These are phyloP conservation scores for Fusarium sp. DNA, from an alignment of 2,329 filamentous ascomycete genomes.

Conservation along the genomic window DNA sequence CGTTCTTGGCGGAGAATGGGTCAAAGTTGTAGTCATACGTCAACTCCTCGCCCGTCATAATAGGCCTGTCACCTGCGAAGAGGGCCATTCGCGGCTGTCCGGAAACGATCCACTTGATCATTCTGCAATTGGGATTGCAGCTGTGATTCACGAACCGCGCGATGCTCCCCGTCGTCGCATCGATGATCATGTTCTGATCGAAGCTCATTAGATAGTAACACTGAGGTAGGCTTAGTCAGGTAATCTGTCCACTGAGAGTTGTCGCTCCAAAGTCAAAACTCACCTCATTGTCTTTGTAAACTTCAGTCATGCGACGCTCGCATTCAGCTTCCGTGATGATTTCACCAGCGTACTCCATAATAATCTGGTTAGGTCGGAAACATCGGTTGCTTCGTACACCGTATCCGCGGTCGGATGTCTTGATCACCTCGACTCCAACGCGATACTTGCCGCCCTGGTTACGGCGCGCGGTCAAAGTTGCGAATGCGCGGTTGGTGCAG, in stretches of 20 bases:
- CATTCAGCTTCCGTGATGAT: conserved; percentile 97
- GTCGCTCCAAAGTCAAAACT: conserved; percentile 44
- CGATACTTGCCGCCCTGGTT: conserved; percentile 87
- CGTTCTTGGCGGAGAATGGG: conserved; percentile 75
- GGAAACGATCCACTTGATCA: conserved; percentile 97
- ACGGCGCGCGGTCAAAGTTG: conserved; percentile 78
- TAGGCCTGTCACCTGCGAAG: conserved; percentile 88
- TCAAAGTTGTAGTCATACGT: conserved; percentile 91
- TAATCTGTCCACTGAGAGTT: conserved; percentile 1
- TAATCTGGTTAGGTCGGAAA: conserved; percentile 91
- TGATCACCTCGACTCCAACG: conserved; percentile 93
- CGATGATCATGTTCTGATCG: conserved; percentile 98
- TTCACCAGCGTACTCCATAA: conserved; percentile 97
- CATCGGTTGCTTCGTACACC: conserved; percentile 91
- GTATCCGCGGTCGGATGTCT: conserved; percentile 88
- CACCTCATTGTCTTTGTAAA: conserved; percentile 94
- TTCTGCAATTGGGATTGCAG: conserved; percentile 94
- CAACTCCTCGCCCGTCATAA: conserved; percentile 94
- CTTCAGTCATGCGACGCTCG: conserved; percentile 90
- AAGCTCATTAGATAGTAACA: conserved; percentile 99
- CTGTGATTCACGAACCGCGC: conserved; percentile 98
- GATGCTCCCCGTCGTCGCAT: conserved; percentile 94
- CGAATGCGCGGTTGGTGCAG: conserved; percentile 91
- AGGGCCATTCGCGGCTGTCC: conserved; percentile 96
- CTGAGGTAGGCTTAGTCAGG: conserved; percentile 61